phyloP scores from a whole-genome alignment of 1,139 yeast species.

The Zygosaccharomyces pseudobailii region DNA sequence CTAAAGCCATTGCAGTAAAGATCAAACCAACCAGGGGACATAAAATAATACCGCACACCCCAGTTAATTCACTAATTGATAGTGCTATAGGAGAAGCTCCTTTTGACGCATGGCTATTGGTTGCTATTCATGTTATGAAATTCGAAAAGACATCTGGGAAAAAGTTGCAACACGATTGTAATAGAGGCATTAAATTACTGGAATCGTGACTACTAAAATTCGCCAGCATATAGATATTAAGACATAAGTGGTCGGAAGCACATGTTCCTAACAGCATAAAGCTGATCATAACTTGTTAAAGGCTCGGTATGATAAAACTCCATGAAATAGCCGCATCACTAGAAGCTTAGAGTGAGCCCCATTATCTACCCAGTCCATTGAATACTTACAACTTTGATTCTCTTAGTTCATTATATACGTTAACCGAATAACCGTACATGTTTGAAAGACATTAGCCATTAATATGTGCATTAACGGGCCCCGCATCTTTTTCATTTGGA shows the following conservation, averaged over 20 bases:
- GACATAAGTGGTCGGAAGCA: conserved; percentile 34
- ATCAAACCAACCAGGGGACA: conserved; percentile 35
- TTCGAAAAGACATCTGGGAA: conserved; percentile 88
- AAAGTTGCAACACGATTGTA: conserved; percentile 88
- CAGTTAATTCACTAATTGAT: conserved; percentile 76
- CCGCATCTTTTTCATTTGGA: conserved; percentile 74
- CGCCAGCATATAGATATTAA: conserved; percentile 30
- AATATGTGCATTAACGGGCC: too few relatives aligned
- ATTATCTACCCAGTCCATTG: conserved; percentile 19
- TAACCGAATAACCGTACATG: too few relatives aligned
- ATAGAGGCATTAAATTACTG: conserved; percentile 32
- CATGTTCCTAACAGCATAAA: conserved; percentile 32
- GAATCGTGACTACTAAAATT: conserved; percentile 18
- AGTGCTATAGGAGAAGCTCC: conserved; percentile 50
- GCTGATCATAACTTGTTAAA: conserved; percentile 25
- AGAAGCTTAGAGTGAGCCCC: conserved; percentile 29
- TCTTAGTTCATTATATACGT: too few relatives aligned
- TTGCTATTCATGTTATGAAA: conserved; percentile 38
- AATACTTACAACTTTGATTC: not conserved
- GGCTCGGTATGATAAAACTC: conserved; percentile 22
- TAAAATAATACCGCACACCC: conserved; percentile 35
- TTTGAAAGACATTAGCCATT: too few relatives aligned
- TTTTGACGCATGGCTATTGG: conserved; percentile 56
- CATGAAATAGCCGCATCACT: conserved; percentile 15
- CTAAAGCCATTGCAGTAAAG: conserved; percentile 28